Evolutionary conservation across 176 grass and related monocot species (phyloP), one percentile per base, ranked within the genome.

Genomic region (Olyra latifolia): DNA sequence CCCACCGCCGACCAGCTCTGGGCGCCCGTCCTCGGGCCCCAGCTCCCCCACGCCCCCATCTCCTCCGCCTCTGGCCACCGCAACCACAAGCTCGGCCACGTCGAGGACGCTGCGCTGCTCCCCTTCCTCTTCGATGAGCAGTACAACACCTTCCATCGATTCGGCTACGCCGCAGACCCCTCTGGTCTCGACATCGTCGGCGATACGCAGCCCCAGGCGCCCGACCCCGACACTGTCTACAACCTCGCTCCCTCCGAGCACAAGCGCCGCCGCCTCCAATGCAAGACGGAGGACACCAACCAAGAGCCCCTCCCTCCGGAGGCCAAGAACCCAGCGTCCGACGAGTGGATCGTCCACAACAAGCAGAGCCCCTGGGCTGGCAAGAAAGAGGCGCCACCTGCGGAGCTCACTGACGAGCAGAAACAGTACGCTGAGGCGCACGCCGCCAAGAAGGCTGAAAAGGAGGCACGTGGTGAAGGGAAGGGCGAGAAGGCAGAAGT

Each of bases 71-170:
- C 84, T 27, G 92, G 92, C 69, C 86, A 95, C 74, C 90, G 92
- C 61, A 99, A 99, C 90, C 96, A 99, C 84, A 99, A 99, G 84
- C 88, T 99, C 64, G 92, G 92, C 20, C 94, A 93, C 80, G 92
- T 99, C 17, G 96, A 99, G 86, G 92, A 95, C 66, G 92, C 96
- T 42, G 76, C 88, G 0, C 76, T 99, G 25, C 83, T 95, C 74
- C 96, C 92, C 19, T 99, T 99, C 86, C 92, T 95, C 55, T 99
- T 99, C 72, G 96, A 99, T 43, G 96, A 99, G 75, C 92, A 99
- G 72, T 99, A 99, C 50, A 99, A 95, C 81, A 99, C 96, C 66
- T 99, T 95, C 57, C 96, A 99, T 81, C 85, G 90, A 7, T 95
- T 91, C 64, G 92, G 96, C 66, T 99, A 99, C 78, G 92, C 96